Base-by-base conservation (phyloP, 176 grass and related monocot species). In the Hordeum vulgare region DNA sequence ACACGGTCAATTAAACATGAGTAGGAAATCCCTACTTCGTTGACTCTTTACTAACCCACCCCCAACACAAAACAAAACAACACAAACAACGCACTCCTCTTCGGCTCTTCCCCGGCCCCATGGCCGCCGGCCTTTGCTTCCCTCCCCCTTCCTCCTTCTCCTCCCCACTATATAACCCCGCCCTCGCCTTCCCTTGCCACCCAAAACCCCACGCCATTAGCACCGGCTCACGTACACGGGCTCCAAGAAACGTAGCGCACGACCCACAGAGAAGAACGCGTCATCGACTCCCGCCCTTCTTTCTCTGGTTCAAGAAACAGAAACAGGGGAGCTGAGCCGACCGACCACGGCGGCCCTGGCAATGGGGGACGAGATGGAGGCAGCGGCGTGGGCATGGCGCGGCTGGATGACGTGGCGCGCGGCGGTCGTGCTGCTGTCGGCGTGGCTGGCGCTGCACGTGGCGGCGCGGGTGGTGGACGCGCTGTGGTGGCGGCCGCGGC, bases 401-500 rank as follows among this genome's bases (percentile, higher is more conserved):
- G 57, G 68, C 2, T 96, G 87, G 93, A 7, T 78, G 70, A 61
- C 68, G n/a, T 92, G 86, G 60, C 74, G 85, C 0, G 66, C 34
- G 44, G 73, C 78, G 18, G 69, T 45, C 23, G 25, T 1, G 11
- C 49, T 85, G 29, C 36, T 77, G 66, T 2, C 9, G 1, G 78
- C 81, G 49, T 92, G 90, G 94, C 0, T 97, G 54, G 85, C 17
- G 66, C 53, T 87, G 37, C 88, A 85, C 61, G 78, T 90, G 57
- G 85, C 42, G 63, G 86, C 83, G 73, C 76, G 86, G 77, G 56
- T 94, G 5, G 78, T 89, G 11, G 94, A 97, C 75, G 86, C 84
- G 56, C 80, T 94, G 36, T 97, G 94, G 94, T 97, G 90, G 87
- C 85, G 94, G 1, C 94, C 94, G 0, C 86, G 87, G 31, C 74